Evolutionary conservation across 192 early-diverging fungal genomes (phyloP).

Genomic region (Linnemannia schmuckeri): DNA sequence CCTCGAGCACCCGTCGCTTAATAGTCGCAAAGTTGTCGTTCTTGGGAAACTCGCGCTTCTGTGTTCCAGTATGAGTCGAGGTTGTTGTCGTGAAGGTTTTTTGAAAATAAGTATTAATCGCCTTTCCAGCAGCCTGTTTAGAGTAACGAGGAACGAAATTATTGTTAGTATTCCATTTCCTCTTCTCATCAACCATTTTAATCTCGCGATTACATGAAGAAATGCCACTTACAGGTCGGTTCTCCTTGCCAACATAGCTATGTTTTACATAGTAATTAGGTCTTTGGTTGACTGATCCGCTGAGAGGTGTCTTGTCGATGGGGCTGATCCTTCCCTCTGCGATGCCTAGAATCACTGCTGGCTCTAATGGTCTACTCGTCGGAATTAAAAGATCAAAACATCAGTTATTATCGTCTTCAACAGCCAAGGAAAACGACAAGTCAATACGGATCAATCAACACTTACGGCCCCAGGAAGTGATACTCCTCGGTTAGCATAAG

Average conservation of each 20-base stretch:
- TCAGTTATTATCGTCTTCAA: neutral
- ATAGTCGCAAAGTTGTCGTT: neutral
- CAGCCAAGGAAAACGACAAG: neutral
- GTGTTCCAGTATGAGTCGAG: neutral
- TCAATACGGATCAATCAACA: neutral
- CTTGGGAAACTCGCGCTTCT: neutral
- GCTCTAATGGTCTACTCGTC: slow-evolving; percentile 59
- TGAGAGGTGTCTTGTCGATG: slow-evolving; percentile 65
- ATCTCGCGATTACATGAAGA: no score
- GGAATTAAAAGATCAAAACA: neutral
- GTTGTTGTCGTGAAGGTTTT: neutral
- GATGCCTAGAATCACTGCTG: slow-evolving; percentile 65
- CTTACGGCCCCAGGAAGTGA: slow-evolving; percentile 72
- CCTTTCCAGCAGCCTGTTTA: neutral
- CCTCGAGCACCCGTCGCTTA: neutral
- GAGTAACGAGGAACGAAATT: neutral
- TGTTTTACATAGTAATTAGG: neutral
- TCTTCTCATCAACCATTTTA: no score
- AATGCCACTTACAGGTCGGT: slow-evolving; percentile 15
- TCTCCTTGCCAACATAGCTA: slow-evolving; percentile 25
- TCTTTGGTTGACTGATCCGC: neutral
- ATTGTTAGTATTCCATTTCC: neutral
- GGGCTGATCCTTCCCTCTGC: slow-evolving; percentile 76
- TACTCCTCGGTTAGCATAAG: slow-evolving; percentile 57
- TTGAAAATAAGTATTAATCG: neutral